Evolutionary conservation across 495 filamentous ascomycete genomes (phyloP).

Genomic region (Tuber brumale): DNA sequence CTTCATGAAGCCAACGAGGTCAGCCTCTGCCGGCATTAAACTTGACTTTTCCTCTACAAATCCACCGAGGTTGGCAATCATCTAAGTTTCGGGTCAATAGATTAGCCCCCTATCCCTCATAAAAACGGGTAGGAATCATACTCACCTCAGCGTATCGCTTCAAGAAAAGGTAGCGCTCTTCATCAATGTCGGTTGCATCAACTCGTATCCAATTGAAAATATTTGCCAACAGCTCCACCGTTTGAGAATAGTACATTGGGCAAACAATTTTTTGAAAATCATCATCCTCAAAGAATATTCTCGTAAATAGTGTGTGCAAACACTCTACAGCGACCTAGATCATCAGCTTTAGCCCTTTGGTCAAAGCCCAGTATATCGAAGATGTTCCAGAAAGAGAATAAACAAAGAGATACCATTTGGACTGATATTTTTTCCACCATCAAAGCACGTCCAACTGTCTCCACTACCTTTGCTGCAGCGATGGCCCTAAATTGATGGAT

Average conservation of each 20-base stretch:
- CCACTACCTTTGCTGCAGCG: conserved; percentile 59
- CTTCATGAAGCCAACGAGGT: conserved; percentile 70
- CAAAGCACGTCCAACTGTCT: conserved; percentile 66
- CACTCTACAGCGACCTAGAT: conserved; percentile 73
- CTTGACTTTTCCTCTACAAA: conserved; percentile 71
- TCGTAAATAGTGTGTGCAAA: conserved; percentile 71
- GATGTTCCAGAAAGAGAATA: neutral
- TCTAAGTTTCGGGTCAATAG: conserved; percentile 47
- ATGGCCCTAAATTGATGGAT: conserved; percentile 52
- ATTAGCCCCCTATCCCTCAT: conserved; percentile 10
- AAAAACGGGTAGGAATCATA: conserved; percentile 12
- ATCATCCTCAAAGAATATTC: conserved; percentile 64
- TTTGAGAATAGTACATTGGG: conserved; percentile 66
- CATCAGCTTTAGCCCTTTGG: conserved; percentile 39
- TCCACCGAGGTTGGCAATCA: conserved; percentile 75
- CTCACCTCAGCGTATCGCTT: conserved; percentile 90
- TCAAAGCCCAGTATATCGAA: conserved; percentile 2
- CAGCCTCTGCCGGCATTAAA: conserved; percentile 53
- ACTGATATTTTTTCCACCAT: conserved; percentile 65
- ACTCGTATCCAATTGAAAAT: conserved; percentile 78
- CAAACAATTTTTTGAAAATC: conserved; percentile 73
- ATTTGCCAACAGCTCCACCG: conserved; percentile 62
- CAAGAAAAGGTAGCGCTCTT: conserved; percentile 81
- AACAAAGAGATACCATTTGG: conserved; percentile 51
- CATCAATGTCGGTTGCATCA: conserved; percentile 71